These are phyloP conservation scores for Nakazawaea populi DNA, from an alignment of 805 yeast species.

Conservation along the genomic window DNA sequence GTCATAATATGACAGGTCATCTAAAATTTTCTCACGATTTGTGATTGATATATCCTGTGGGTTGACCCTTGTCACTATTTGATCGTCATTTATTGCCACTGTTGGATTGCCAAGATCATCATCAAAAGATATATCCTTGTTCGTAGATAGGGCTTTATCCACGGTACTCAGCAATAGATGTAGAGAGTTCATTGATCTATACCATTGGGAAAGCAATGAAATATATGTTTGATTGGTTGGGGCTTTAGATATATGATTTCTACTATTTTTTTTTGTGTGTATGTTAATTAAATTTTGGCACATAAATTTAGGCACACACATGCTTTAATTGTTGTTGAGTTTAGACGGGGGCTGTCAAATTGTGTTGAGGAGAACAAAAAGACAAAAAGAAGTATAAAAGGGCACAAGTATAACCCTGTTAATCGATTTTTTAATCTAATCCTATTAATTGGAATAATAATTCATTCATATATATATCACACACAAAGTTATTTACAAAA, in stretches of 20 bases:
- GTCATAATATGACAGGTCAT: constrained; percentile 1
- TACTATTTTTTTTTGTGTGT: not conserved
- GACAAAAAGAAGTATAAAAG: not conserved
- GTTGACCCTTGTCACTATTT: constrained; percentile 14
- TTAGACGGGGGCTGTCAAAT: no score
- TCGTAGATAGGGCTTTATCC: constrained; percentile 21
- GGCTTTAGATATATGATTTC: not conserved
- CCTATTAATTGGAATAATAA: not conserved
- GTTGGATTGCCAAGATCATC: not conserved
- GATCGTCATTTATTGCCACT: constrained; percentile 3
- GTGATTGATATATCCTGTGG: constrained; percentile 7
- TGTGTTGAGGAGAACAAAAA: no score
- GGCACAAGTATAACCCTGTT: not conserved
- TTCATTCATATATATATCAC: not conserved
- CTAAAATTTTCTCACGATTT: constrained; percentile 4
- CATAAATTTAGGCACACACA: not conserved
- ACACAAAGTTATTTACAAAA: not conserved
- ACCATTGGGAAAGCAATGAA: not conserved
- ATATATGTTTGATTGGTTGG: not conserved
- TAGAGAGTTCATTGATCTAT: constrained; percentile 22
- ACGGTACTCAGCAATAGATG: constrained; percentile 25
- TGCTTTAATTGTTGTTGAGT: not conserved
- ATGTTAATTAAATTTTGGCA: no score
- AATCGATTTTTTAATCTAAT: not conserved
- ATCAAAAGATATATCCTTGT: constrained; percentile 9